A percentile compares a stretch with the other conserved stretches of the same genome.
These are phyloP conservation scores for Aurantiochytrium sp. DNA, from an alignment of 108 stramenopile species.

Conservation along the genomic window DNA sequence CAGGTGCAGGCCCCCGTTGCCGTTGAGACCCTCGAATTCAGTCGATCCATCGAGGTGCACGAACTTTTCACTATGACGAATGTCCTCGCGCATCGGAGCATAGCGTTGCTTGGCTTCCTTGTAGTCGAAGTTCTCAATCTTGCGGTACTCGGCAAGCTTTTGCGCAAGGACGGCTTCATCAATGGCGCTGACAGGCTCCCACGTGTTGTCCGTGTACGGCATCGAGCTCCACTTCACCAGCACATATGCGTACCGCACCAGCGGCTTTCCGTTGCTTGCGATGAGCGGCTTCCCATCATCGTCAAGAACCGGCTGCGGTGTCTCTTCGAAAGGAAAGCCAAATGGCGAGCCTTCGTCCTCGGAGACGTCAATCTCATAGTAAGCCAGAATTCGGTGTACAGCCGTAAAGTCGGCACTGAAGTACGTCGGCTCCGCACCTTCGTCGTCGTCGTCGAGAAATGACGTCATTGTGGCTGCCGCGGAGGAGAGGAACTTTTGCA, in stretches of 20 bases:
- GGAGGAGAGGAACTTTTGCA: neutral
- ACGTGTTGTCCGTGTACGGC: neutral
- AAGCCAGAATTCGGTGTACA: neutral
- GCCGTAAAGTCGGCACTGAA: neutral
- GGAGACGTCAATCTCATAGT: neutral
- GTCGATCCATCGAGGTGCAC: neutral
- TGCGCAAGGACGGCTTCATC: neutral
- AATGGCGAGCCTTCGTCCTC: neutral
- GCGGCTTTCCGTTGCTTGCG: neutral
- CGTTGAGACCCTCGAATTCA: neutral
- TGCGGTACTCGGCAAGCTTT: neutral
- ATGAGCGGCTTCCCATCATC: neutral
- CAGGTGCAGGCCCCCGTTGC: conserved; percentile 34
- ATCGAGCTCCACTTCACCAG: conserved; percentile 4
- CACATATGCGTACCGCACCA: neutral
- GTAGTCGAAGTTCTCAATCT: neutral
- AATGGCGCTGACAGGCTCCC: neutral
- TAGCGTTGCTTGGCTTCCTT: neutral
- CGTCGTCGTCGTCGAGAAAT: neutral
- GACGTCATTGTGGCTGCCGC: neutral
- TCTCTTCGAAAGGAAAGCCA: neutral
- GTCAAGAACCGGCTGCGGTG: neutral
- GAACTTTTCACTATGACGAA: neutral
- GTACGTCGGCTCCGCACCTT: neutral
- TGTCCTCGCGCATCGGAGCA: neutral